These are phyloP conservation scores for Fremontodendron californicum DNA, from an alignment of 345 rosid genomes.

Conservation along the genomic window DNA sequence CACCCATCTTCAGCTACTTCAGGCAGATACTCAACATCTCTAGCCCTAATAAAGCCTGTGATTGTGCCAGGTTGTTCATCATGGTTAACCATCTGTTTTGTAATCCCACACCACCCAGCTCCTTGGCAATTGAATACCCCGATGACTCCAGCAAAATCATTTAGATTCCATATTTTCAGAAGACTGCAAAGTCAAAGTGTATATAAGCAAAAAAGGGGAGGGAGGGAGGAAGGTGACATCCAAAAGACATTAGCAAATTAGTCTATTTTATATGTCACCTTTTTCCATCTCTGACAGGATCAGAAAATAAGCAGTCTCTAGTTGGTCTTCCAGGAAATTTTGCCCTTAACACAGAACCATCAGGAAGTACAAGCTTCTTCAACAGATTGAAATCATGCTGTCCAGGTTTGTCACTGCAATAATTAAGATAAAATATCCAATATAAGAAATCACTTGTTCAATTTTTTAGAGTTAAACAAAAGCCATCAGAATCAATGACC, in stretches of 20 bases:
- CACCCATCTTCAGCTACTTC: slow-evolving; percentile 44
- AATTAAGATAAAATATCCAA: background rate
- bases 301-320: slow-evolving; percentile 56
- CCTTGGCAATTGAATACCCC: slow-evolving; percentile 70
- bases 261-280: slow-evolving; percentile 28
- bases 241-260: background rate
- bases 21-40: slow-evolving; percentile 51
- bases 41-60: slow-evolving; percentile 45
- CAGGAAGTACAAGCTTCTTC: slow-evolving; percentile 61
- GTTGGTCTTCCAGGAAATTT: slow-evolving; percentile 68
- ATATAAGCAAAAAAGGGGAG: background rate
- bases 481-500: background rate
- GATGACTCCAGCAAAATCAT: slow-evolving; percentile 50
- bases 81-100: slow-evolving; percentile 53
- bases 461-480: background rate
- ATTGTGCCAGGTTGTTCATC: slow-evolving; percentile 50
- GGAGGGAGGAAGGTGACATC: background rate
- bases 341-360: slow-evolving; percentile 66
- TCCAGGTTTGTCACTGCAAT: slow-evolving; percentile 62
- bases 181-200: slow-evolving; percentile 31
- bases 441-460: background rate
- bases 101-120: slow-evolving; percentile 60
- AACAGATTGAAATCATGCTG: slow-evolving; percentile 59
- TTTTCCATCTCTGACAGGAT: slow-evolving; percentile 64
- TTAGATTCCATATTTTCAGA: slow-evolving; percentile 63